phyloP scores from a whole-genome alignment of 2,329 filamentous ascomycete genomes.

The Exophiala sp. region DNA sequence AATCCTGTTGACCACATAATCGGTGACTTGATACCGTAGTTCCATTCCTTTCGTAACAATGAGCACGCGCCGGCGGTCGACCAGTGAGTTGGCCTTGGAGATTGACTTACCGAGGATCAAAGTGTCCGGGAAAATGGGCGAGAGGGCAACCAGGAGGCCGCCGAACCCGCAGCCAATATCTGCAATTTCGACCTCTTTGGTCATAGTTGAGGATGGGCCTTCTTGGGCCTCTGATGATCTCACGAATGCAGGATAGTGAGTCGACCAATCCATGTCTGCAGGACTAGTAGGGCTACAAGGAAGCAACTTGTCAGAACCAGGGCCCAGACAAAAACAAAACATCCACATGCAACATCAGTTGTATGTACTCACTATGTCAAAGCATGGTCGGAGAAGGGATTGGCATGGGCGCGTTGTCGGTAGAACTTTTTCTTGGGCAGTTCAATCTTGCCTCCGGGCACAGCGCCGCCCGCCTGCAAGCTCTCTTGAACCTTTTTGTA shows the following conservation, averaged over 20 bases:
- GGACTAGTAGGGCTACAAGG: constrained; percentile 65
- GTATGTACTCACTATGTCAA: constrained; percentile 68
- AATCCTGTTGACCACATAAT: constrained; percentile 85
- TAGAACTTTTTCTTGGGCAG: constrained; percentile 95
- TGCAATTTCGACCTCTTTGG: constrained; percentile 76
- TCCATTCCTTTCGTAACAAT: constrained; percentile 64
- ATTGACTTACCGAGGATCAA: constrained; percentile 65
- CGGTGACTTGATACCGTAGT: constrained; percentile 81
- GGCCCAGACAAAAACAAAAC: background rate
- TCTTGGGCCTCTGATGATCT: constrained; percentile 32
- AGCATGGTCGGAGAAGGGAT: constrained; percentile 92
- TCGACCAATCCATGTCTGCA: constrained; percentile 83
- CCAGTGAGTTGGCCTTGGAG: background rate
- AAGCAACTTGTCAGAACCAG: background rate
- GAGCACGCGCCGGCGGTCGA: constrained; percentile 3
- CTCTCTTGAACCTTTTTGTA: constrained; percentile 51
- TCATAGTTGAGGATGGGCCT: constrained; percentile 40
- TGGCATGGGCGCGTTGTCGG: constrained; percentile 90
- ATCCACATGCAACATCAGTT: background rate
- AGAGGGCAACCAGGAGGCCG: constrained; percentile 78
- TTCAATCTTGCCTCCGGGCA: constrained; percentile 40
- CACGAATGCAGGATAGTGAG: constrained; percentile 71
- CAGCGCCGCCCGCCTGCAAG: constrained; percentile 23
- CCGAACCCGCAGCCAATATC: constrained; percentile 98
- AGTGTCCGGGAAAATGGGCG: constrained; percentile 71